Percentiles rank a stretch among this genome's conserved stretches.
phyloP scores from a whole-genome alignment of 2,329 filamentous ascomycete genomes.

The Cercospora sesami region DNA sequence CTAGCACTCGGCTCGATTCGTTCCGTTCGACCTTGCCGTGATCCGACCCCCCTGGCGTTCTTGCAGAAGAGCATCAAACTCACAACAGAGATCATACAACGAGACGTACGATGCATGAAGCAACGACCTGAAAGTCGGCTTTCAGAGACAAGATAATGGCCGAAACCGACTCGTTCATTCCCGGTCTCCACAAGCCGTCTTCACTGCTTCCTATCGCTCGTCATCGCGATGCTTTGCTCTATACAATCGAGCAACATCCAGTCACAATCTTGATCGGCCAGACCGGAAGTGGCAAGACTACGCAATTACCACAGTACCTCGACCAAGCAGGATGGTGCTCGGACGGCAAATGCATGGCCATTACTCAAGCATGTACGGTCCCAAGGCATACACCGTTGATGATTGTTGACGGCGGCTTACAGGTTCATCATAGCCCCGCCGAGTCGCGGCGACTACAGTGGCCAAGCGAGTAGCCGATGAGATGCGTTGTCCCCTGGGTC shows the following conservation, averaged over 20 bases:
- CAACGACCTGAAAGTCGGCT: neutral
- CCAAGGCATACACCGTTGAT: slow-evolving; percentile 3
- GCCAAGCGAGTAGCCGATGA: slow-evolving; percentile 88
- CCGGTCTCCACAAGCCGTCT: slow-evolving; percentile 81
- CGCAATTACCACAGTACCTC: slow-evolving; percentile 89
- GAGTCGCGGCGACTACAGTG: slow-evolving; percentile 88
- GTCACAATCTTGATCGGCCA: slow-evolving; percentile 90
- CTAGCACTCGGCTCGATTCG: neutral
- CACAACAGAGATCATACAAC: neutral
- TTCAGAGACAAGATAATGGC: slow-evolving; percentile 30
- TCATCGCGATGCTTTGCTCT: slow-evolving; percentile 76
- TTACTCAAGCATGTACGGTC: slow-evolving; percentile 74
- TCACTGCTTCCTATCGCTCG: slow-evolving; percentile 82
- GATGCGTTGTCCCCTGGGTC: slow-evolving; percentile 78
- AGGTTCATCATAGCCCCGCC: slow-evolving; percentile 64
- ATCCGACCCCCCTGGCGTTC: neutral
- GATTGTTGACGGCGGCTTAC: slow-evolving; percentile 37
- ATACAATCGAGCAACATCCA: slow-evolving; percentile 78
- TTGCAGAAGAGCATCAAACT: neutral
- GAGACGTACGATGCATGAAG: neutral
- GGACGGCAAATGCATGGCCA: slow-evolving; percentile 76
- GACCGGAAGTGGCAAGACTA: slow-evolving; percentile 93
- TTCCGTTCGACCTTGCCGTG: neutral
- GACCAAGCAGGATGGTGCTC: slow-evolving; percentile 85
- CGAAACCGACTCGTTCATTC: slow-evolving; percentile 59